These are phyloP conservation scores for Aureobasidium leucospermi DNA, from an alignment of 2,329 filamentous ascomycete genomes.

Conservation along the genomic window DNA sequence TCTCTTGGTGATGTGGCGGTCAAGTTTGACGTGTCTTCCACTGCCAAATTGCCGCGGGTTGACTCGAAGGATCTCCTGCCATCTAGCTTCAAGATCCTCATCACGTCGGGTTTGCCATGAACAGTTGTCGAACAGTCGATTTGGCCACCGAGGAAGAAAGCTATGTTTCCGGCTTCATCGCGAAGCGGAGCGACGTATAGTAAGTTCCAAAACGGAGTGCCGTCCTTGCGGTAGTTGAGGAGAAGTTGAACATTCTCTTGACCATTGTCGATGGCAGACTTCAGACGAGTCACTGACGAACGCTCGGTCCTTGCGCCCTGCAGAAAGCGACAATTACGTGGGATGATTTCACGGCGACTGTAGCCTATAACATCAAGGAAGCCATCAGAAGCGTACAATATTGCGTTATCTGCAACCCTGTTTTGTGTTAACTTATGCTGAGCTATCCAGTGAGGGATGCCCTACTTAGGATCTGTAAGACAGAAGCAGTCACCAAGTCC, in stretches of 20 bases:
- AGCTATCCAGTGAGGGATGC: neutral
- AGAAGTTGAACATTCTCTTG: slow-evolving; percentile 45
- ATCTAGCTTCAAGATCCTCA: slow-evolving; percentile 36
- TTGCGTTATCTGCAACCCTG: slow-evolving; percentile 42
- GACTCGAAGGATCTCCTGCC: neutral
- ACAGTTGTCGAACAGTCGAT: slow-evolving; percentile 52
- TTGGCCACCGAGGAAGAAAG: slow-evolving; percentile 50
- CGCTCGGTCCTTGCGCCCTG: slow-evolving; percentile 43
- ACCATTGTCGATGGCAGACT: slow-evolving; percentile 33
- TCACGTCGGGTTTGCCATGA: slow-evolving; percentile 43
- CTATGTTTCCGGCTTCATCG: slow-evolving; percentile 40
- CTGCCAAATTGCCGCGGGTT: neutral
- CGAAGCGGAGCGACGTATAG: slow-evolving; percentile 48
- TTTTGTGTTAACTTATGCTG: neutral
- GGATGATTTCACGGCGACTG: slow-evolving; percentile 39
- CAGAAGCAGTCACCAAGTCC: slow-evolving; percentile 55
- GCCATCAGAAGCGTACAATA: slow-evolving; percentile 44
- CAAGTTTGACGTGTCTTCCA: neutral
- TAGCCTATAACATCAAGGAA: slow-evolving; percentile 49
- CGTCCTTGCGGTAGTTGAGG: slow-evolving; percentile 46
- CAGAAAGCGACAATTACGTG: slow-evolving; percentile 44
- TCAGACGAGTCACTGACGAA: slow-evolving; percentile 35
- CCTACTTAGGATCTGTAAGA: slow-evolving; percentile 43
- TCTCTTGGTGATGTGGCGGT: neutral
- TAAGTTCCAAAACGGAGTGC: slow-evolving; percentile 51